Evolutionary conservation across 2,329 filamentous ascomycete species (phyloP).

Genomic region (Endothia cerciana): DNA sequence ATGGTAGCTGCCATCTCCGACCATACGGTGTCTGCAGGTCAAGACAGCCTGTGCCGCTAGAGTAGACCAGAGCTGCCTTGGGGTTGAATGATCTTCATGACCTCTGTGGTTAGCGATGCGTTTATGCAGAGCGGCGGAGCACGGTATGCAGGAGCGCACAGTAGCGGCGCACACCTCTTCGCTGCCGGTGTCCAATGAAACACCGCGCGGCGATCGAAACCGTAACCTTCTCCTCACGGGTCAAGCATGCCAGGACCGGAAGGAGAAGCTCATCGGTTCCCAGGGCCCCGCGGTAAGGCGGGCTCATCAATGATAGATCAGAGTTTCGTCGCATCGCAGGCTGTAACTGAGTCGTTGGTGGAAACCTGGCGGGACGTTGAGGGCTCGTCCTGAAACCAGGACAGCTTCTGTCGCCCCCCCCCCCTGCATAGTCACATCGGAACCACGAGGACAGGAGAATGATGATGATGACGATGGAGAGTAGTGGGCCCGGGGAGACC

Average conservation of each 20-base stretch:
- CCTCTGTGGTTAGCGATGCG: constrained; percentile 17
- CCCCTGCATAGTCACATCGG: constrained; percentile 26
- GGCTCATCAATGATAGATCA: neutral
- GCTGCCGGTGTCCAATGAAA: constrained; percentile 25
- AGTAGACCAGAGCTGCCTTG: constrained; percentile 1
- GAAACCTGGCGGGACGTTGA: constrained; percentile 7
- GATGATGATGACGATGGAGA: constrained; percentile 11
- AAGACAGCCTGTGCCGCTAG: neutral
- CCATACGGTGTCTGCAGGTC: neutral
- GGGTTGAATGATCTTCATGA: constrained; percentile 10
- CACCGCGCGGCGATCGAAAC: constrained; percentile 2
- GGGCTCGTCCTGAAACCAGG: constrained; percentile 22
- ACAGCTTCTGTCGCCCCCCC: constrained; percentile 3
- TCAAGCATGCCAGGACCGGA: neutral
- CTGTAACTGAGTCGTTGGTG: neutral
- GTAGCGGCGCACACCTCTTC: constrained; percentile 17
- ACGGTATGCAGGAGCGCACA: constrained; percentile 28
- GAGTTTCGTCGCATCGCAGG: constrained; percentile 13
- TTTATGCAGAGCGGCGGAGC: constrained; percentile 25
- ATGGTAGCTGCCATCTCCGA: neutral
- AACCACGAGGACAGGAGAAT: constrained; percentile 19
- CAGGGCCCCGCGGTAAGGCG: neutral
- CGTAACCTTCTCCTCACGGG: constrained; percentile 18
- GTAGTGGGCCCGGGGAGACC: neutral
- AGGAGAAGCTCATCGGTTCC: constrained; percentile 16